phyloP scores from a whole-genome alignment of 202 grass and related monocot genomes.

The Setaria italica region DNA sequence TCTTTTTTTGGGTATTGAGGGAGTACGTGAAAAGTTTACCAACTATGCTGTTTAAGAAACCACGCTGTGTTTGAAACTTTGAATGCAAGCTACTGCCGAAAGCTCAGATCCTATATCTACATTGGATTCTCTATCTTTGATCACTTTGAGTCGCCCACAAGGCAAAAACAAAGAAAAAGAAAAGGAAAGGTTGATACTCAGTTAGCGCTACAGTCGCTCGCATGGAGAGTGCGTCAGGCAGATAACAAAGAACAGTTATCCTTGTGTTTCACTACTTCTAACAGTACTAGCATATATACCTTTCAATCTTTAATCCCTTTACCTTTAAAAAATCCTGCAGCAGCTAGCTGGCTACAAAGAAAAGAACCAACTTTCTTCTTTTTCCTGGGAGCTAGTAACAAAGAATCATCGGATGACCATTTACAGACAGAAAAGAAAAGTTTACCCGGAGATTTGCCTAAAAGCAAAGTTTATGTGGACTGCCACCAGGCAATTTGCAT shows the following conservation, averaged over 20 bases:
- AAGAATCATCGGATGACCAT: background rate
- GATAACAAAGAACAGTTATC: background rate
- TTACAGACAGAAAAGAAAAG: background rate
- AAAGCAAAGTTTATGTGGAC: slow-evolving; percentile 2
- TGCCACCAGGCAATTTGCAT: background rate
- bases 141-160: background rate
- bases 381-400: background rate
- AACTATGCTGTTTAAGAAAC: too few relatives aligned
- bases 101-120: background rate
- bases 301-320: slow-evolving; percentile 1
- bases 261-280: background rate
- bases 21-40: too few relatives aligned
- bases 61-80: background rate
- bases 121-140: background rate
- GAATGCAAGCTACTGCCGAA: background rate
- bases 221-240: background rate
- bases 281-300: background rate
- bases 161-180: background rate
- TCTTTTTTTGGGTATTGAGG: too few relatives aligned
- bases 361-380: background rate
- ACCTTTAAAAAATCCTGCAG: background rate
- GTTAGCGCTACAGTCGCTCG: too few relatives aligned
- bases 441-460: background rate
- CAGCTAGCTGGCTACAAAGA: background rate
- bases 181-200: background rate